Conservation (phyloP, 2,329 filamentous ascomycete species). For the Calycina marina region DNA sequence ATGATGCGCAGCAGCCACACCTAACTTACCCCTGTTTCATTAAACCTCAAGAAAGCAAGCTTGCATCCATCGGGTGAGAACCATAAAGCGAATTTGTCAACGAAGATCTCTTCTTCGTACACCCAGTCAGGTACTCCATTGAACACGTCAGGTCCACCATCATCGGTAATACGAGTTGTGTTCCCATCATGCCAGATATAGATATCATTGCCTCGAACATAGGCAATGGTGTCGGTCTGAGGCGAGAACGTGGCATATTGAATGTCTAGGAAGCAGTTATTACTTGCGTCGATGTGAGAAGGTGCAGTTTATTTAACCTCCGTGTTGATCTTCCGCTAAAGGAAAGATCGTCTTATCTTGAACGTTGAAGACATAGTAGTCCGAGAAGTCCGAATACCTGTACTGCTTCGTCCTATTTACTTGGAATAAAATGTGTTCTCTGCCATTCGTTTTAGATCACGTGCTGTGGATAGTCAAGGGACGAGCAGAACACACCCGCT, state of each 20-base stretch:
- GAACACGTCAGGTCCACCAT: conserved; percentile 47
- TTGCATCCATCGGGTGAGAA: conserved; percentile 40
- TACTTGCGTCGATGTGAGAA: too few species aligned
- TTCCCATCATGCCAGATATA: conserved; percentile 41
- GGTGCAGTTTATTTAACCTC: too few species aligned
- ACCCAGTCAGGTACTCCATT: conserved; percentile 53
- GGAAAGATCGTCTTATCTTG: conserved; percentile 37
- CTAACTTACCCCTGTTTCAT: conserved; percentile 45
- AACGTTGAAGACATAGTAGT: conserved; percentile 51
- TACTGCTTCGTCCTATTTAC: conserved; percentile 56
- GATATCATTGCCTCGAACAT: conserved; percentile 52
- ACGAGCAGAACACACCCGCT: conserved; percentile 27
- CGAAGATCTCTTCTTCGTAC: conserved; percentile 44
- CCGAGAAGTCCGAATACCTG: conserved; percentile 51
- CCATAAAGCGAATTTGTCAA: conserved; percentile 36
- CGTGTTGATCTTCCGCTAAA: conserved; percentile 38
- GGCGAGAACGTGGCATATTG: conserved; percentile 52
- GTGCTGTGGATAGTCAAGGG: background rate
- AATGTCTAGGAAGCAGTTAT: conserved; percentile 26
- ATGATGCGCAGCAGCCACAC: too few species aligned
- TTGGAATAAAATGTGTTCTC: conserved; percentile 41
- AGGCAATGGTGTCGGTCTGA: conserved; percentile 43
- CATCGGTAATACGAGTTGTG: conserved; percentile 34
- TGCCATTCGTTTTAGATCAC: background rate
- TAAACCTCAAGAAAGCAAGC: conserved; percentile 40